Conservation (phyloP, 1,284 basidiomycete species). For the Agroathelia rolfsii region DNA sequence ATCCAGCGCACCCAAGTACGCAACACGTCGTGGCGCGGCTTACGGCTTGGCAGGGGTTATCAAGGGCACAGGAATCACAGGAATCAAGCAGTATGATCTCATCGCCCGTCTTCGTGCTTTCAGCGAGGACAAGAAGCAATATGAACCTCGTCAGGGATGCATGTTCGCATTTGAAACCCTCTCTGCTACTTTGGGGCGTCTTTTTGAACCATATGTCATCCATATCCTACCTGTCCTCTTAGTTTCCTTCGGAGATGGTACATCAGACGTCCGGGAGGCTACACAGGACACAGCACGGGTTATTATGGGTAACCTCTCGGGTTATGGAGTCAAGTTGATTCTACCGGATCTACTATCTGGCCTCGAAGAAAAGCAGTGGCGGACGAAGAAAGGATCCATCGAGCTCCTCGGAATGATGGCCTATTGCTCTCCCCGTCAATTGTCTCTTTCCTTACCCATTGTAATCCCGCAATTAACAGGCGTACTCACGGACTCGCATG, state of each 20-base stretch:
- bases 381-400: constrained; percentile 96
- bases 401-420: constrained; percentile 99
- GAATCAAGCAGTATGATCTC: constrained; percentile 79
- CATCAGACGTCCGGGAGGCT: constrained; percentile 87
- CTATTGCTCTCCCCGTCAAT: constrained; percentile 92
- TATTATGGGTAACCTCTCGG: constrained; percentile 94
- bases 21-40: constrained; percentile 85
- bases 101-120: constrained; percentile 70
- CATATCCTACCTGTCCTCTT: constrained; percentile 83
- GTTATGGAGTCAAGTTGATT: constrained; percentile 92
- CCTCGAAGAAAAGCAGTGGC: constrained; percentile 97
- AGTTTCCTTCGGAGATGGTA: constrained; percentile 83
- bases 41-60: constrained; percentile 93
- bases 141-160: constrained; percentile 85
- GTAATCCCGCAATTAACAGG: constrained; percentile 94
- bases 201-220: constrained; percentile 93
- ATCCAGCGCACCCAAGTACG: constrained; percentile 78
- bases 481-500: constrained; percentile 94
- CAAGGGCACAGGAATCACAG: constrained; percentile 80
- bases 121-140: constrained; percentile 84
- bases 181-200: constrained; percentile 74
- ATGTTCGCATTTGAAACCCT: constrained; percentile 95
- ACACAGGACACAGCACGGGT: constrained; percentile 88
- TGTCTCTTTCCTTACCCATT: constrained; percentile 91
- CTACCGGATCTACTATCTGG: constrained; percentile 86